These are phyloP conservation scores for Penicillium griseofulvum DNA, from an alignment of 2,329 filamentous ascomycete species.

Conservation along the genomic window DNA sequence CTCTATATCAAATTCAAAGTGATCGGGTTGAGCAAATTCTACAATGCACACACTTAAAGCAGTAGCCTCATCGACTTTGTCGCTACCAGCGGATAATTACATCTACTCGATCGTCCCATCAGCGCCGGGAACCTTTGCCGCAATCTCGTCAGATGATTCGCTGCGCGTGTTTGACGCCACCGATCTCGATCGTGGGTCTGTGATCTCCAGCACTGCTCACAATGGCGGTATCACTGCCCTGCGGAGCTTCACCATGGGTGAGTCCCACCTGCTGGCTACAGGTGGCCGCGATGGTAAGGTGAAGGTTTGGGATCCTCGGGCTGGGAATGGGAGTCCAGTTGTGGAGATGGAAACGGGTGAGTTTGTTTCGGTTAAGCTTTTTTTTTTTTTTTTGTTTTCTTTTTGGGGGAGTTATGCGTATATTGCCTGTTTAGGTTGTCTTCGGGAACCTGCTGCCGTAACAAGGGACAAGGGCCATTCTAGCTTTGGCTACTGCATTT, in stretches of 20 bases:
- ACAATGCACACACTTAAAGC: conserved; percentile 36
- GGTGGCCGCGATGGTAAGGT: conserved; percentile 43
- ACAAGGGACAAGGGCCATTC: neutral
- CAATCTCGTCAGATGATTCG: conserved; percentile 48
- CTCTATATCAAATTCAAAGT: neutral
- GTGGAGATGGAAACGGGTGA: conserved; percentile 39
- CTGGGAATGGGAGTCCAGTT: conserved; percentile 25
- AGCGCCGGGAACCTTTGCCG: conserved; percentile 35
- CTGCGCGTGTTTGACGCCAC: conserved; percentile 42
- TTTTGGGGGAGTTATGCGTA: neutral
- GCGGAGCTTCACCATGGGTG: conserved; percentile 26
- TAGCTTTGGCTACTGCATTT: conserved; percentile 6
- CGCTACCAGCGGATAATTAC: conserved; percentile 41
- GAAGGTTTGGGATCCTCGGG: conserved; percentile 43
- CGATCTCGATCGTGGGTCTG: conserved; percentile 27
- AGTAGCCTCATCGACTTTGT: conserved; percentile 37
- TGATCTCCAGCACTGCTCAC: conserved; percentile 25
- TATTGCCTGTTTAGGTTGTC: conserved; percentile 2
- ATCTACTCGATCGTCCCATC: conserved; percentile 42
- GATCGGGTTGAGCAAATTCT: neutral
- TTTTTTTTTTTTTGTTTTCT: neutral
- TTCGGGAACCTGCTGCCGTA: conserved; percentile 4
- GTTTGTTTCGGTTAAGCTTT: conserved; percentile 13
- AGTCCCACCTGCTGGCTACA: conserved; percentile 33
- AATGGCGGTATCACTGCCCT: conserved; percentile 41